Conservation (phyloP, 2,329 filamentous ascomycete genomes). For the Drechslerella coelobrocha region DNA sequence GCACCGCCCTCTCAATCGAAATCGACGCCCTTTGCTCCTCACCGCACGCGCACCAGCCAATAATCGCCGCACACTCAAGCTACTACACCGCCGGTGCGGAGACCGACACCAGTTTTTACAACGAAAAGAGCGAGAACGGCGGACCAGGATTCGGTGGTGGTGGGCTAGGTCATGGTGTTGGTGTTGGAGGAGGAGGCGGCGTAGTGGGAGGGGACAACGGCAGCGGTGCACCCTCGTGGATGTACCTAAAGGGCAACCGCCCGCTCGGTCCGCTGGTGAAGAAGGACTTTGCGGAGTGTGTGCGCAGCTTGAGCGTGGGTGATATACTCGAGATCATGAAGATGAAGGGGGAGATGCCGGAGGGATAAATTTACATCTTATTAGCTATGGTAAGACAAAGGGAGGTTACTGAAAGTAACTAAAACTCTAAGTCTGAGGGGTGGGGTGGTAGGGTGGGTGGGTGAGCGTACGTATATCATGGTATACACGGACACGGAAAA, state of each 20-base stretch:
- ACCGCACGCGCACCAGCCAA: conserved; percentile 20
- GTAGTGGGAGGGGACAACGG: too few relatives aligned
- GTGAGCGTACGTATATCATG: too few relatives aligned
- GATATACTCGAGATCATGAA: conserved; percentile 51
- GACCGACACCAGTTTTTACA: neutral
- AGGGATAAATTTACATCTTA: conserved; percentile 19
- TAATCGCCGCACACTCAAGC: conserved; percentile 24
- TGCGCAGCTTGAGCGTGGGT: conserved; percentile 43
- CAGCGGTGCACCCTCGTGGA: conserved; percentile 25
- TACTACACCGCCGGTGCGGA: conserved; percentile 7
- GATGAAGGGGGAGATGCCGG: conserved; percentile 50
- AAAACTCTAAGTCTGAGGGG: too few relatives aligned
- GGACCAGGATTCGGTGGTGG: neutral
- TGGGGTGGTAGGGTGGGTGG: too few relatives aligned
- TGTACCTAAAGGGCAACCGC: conserved; percentile 48
- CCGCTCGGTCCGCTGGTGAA: conserved; percentile 47
- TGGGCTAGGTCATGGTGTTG: conserved; percentile 27
- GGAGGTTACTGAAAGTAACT: too few relatives aligned
- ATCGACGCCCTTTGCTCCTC: conserved; percentile 46
- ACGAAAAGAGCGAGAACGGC: neutral
- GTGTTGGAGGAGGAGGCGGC: conserved; percentile 26
- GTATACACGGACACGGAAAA: too few relatives aligned
- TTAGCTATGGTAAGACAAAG: too few relatives aligned
- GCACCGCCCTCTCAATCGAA: conserved; percentile 40
- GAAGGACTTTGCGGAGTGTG: conserved; percentile 49